Percentiles rank a stretch among this genome's conserved stretches.
phyloP scores from a whole-genome alignment of 1,139 yeast species.

The Wickerhamomyces sp. region DNA sequence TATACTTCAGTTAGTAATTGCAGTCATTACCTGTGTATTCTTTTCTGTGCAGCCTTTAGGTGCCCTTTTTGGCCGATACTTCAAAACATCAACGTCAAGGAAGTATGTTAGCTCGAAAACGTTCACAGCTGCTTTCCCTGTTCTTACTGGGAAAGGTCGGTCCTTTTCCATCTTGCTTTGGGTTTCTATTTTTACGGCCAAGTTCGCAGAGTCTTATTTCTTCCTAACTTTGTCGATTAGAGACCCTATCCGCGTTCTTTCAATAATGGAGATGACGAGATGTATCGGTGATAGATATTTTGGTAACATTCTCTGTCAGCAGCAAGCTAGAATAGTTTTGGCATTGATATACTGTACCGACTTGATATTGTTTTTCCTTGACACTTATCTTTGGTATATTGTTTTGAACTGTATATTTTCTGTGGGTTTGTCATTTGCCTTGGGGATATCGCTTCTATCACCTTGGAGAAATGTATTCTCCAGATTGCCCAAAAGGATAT shows the following conservation, averaged over 20 bases:
- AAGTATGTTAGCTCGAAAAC: slow-evolving; percentile 39
- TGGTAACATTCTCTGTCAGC: slow-evolving; percentile 47
- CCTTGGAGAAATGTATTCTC: slow-evolving; percentile 85
- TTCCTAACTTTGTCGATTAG: slow-evolving; percentile 72
- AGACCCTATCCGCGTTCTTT: slow-evolving; percentile 71
- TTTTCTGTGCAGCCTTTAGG: slow-evolving; percentile 60
- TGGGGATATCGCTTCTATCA: slow-evolving; percentile 76
- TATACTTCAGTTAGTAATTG: slow-evolving; percentile 52
- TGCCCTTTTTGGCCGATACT: slow-evolving; percentile 36
- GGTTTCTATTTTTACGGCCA: slow-evolving; percentile 64
- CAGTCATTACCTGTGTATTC: slow-evolving; percentile 55
- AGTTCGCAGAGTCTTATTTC: slow-evolving; percentile 75
- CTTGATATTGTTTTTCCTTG: slow-evolving; percentile 70
- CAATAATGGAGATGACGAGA: slow-evolving; percentile 51
- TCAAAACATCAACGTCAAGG: slow-evolving; percentile 29
- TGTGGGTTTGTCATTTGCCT: slow-evolving; percentile 58
- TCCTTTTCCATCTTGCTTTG: slow-evolving; percentile 60
- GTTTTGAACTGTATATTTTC: slow-evolving; percentile 76
- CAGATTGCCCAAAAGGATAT: slow-evolving; percentile 68
- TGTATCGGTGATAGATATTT: slow-evolving; percentile 57
- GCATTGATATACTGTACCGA: slow-evolving; percentile 58
- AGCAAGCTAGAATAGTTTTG: slow-evolving; percentile 57
- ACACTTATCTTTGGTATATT: slow-evolving; percentile 86
- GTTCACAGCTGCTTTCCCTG: slow-evolving; percentile 54
- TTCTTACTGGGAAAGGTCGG: slow-evolving; percentile 43